Conservation (phyloP, 805 yeast genomes). For the Metschnikowia reukaufii region DNA sequence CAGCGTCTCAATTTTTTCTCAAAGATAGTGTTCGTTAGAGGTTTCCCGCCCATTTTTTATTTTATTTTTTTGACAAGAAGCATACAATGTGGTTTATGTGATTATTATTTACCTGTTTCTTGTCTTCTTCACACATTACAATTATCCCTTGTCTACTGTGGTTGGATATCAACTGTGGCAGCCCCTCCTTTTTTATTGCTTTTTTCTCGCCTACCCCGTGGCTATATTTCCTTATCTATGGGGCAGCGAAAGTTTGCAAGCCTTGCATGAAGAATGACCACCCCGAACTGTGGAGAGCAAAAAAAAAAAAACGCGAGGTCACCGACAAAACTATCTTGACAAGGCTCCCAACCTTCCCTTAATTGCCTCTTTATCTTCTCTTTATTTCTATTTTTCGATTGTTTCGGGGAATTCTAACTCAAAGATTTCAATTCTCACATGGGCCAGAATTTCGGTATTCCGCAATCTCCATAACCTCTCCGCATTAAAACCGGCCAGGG, state of each 20-base stretch:
- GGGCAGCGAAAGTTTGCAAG: neutral
- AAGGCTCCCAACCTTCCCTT: neutral
- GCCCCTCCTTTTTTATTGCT: neutral
- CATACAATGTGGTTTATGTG: too few relatives aligned
- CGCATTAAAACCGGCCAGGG: neutral
- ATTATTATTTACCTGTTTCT: too few relatives aligned
- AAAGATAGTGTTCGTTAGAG: neutral
- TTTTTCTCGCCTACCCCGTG: neutral
- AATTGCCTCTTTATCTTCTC: neutral
- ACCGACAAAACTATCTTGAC: neutral
- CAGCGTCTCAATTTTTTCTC: neutral
- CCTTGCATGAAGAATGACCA: neutral
- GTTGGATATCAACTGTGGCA: too few relatives aligned
- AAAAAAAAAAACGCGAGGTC: neutral
- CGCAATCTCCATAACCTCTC: neutral
- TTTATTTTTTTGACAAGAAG: too few relatives aligned
- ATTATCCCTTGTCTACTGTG: neutral
- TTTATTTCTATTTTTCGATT: neutral
- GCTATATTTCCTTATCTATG: neutral
- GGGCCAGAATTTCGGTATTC: neutral
- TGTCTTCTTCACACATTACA: neutral
- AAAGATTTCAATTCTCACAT: neutral
- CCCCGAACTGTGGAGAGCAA: conserved; percentile 2
- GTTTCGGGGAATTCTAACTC: neutral
- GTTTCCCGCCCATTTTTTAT: neutral